phyloP scores from a whole-genome alignment of 805 yeast species.

The Scheffersomyces coipomensis region DNA sequence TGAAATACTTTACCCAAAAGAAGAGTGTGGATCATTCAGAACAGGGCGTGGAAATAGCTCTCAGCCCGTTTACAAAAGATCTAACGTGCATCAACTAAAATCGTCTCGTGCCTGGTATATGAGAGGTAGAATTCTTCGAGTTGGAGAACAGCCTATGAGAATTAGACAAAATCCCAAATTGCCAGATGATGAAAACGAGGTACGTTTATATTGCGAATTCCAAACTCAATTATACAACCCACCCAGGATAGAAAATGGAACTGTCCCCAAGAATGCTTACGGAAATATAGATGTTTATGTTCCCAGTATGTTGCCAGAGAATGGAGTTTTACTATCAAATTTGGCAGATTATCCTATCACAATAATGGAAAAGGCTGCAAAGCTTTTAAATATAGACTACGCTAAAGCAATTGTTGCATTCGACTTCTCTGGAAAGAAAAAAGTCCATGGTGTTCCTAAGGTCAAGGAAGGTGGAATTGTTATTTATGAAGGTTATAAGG shows the following conservation, averaged over 20 bases:
- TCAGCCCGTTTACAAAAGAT: conserved; percentile 66
- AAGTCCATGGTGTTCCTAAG: conserved; percentile 42
- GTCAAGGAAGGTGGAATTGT: conserved; percentile 77
- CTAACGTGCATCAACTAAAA: conserved; percentile 59
- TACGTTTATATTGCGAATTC: conserved; percentile 68
- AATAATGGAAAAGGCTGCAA: conserved; percentile 68
- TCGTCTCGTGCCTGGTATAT: conserved; percentile 87
- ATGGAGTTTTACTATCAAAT: conserved; percentile 56
- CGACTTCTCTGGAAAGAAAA: conserved; percentile 55
- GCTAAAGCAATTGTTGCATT: conserved; percentile 89
- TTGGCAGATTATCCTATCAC: conserved; percentile 31
- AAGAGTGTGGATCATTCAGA: conserved; percentile 72
- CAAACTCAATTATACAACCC: conserved; percentile 77
- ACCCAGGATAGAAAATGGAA: conserved; percentile 63
- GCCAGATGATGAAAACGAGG: conserved; percentile 47
- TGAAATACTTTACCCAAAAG: conserved; percentile 69
- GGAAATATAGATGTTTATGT: conserved; percentile 84
- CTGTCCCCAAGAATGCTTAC: conserved; percentile 69
- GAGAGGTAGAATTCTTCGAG: conserved; percentile 69
- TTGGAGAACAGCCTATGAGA: conserved; percentile 68
- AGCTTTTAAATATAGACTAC: conserved; percentile 65
- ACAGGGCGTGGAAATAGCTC: conserved; percentile 40
- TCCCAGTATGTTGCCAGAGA: conserved; percentile 78
- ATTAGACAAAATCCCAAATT: conserved; percentile 22
- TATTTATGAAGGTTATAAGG: conserved; percentile 58